Evolutionary conservation across 2,329 filamentous ascomycete genomes (phyloP), one percentile per base, ranked within the genome.

Genomic region (Fusarium globosum): DNA sequence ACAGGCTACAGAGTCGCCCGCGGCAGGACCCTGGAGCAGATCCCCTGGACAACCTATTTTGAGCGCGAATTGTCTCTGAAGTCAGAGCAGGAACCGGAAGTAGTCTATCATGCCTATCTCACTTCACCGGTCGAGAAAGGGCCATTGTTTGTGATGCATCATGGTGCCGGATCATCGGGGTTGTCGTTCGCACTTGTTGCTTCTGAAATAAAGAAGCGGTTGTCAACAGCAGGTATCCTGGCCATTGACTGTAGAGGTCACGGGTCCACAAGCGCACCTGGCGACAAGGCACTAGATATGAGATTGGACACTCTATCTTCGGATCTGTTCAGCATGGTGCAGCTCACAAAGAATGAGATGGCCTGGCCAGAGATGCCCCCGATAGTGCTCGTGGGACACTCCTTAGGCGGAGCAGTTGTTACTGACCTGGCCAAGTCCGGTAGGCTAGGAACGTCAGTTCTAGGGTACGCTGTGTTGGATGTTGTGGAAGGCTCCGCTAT

Each of bases 401-500:
- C 94, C 43, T 89, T 98, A 6, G 96, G 96, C 60, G 96, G 96
- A 20, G 96, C 96, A 12, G 94, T 98, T 1, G 91, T 97, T 14
- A 97, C 94, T 1, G 91, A 97, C 78, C 86, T 97, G 63, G 95
- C 95, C 18, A 90, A 89, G 78, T 87, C 87, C 23, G 90, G 90
- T 2, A 84, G 86, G 43, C 84, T 97, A 41, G 93, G 92, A 4
- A 81, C 84, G 42, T 88, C 91, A 33, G 81, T 98, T 3, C 85
- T 98, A 21, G 96, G 94, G 26, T 97, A 96, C 82, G 94, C 91
- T 7, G 95, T 98, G 13, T 86, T 99, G 21, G 96, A 99, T 82
- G 94, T 99, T 9, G 96, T 99, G 35, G 96, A 99, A 83, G 94
- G 96, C 16, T 97, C 94, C 1, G 96, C 96, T 39, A 96, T 99